Percentiles rank a stretch among this genome's conserved stretches.
phyloP scores from a whole-genome alignment of 2,329 filamentous ascomycete species.

The Aspergillaceae sp. region DNA sequence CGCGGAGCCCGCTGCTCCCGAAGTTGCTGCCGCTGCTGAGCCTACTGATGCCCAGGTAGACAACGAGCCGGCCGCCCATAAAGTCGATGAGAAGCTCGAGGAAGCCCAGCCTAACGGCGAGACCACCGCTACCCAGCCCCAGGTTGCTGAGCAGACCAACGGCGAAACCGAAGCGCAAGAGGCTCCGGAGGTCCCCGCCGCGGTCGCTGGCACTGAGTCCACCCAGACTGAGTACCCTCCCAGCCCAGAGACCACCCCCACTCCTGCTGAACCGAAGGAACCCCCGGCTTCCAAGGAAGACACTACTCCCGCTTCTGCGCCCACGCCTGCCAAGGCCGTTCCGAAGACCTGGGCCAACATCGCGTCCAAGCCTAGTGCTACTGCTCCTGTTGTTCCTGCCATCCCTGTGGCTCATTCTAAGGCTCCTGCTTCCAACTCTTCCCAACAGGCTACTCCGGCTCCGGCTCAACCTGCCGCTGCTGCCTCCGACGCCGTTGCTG shows the following conservation, averaged over 20 bases:
- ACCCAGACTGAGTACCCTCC: slow-evolving; percentile 56
- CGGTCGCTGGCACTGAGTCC: slow-evolving; percentile 33
- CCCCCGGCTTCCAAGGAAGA: slow-evolving; percentile 46
- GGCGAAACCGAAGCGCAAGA: slow-evolving; percentile 17
- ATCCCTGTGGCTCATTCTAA: slow-evolving; percentile 23
- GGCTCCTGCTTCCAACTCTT: slow-evolving; percentile 25
- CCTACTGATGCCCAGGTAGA: slow-evolving; percentile 26
- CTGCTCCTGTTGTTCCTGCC: slow-evolving; percentile 28
- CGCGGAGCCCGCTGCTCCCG: slow-evolving; percentile 37
- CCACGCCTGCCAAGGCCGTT: slow-evolving; percentile 41
- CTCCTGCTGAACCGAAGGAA: slow-evolving; percentile 37
- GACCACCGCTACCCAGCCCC: slow-evolving; percentile 15
- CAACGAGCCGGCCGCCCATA: slow-evolving; percentile 39
- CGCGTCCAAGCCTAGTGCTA: slow-evolving; percentile 39
- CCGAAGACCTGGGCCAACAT: slow-evolving; percentile 58
- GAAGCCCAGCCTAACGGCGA: slow-evolving; percentile 47
- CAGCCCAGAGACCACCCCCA: slow-evolving; percentile 51
- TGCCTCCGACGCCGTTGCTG: slow-evolving; percentile 12
- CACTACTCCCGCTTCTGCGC: slow-evolving; percentile 15
- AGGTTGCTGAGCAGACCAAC: slow-evolving; percentile 29
- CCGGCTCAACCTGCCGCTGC: slow-evolving; percentile 15
- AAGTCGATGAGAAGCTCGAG: slow-evolving; percentile 69
- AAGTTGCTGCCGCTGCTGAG: slow-evolving; percentile 24
- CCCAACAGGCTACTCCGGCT: slow-evolving; percentile 26
- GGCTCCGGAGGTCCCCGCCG: slow-evolving; percentile 15